Evolutionary conservation across 2,329 filamentous ascomycete genomes (phyloP), one percentile per base, ranked within the genome.

Genomic region (Colletotrichum eleusines): DNA sequence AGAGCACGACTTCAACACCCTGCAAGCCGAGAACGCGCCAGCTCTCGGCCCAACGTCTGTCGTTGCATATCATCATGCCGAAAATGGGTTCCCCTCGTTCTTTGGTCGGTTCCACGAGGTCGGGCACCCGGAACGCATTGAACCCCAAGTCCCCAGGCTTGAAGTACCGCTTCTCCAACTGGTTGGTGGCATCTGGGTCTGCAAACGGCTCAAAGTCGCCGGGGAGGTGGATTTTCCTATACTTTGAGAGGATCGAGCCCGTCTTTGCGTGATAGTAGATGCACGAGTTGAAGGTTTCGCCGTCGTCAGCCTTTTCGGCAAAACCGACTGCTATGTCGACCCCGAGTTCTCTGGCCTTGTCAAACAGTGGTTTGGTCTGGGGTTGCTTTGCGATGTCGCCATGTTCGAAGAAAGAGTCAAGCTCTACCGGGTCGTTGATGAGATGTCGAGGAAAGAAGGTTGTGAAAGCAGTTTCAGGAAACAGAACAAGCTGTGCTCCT

Each of bases 151-250:
- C 77, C 1, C 86, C 86, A 0, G 85, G 84, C 33, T 79, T 78
- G 75, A 88, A 88, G 74, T 88, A 88, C 42, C 84, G 77, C 77
- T 88, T 88, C 76, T 88, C 87, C 5, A 88, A 81, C 76, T 88
- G 86, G 74, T 88, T 85, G 5, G 83, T 82, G 1, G 83, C 84
- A 5, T 81, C 78, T 5, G 84, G 83, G 50, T 84, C 81, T 3
- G 81, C 78, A 40, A 86, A 83, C 14, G 86, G 85, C 74, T 87
- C 85, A n/a, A 81, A 78, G 3, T 84, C 84, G 0, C 87, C 87
- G 0, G 87, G 87, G 3, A 88, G 78, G 73, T 88, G 87, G 2
- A 88, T 80, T 75, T 89, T 89, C 70, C 86, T 81, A 74, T 88
- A 89, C 74, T 87, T 88, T 38, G 79, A 70, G 3, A 70, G 80